phyloP scores from a whole-genome alignment of 495 filamentous ascomycete genomes.

The Xylaria flabelliformis region DNA sequence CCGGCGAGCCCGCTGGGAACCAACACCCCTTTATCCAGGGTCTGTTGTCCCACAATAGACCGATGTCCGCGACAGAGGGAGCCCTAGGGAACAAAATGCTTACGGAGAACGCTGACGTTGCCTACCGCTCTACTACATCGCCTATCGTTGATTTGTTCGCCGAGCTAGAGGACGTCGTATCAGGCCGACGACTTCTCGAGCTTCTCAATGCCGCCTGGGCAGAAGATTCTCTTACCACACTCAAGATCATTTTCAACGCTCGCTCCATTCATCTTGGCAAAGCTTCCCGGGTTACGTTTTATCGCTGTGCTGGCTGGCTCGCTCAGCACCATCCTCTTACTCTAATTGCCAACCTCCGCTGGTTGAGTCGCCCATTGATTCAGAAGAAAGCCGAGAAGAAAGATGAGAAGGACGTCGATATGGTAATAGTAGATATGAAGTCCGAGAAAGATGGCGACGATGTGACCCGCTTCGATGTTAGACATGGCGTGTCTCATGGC shows the following conservation, averaged over 20 bases:
- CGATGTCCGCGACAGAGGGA: slow-evolving; percentile 7
- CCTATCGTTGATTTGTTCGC: slow-evolving; percentile 51
- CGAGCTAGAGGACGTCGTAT: slow-evolving; percentile 47
- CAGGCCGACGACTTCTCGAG: slow-evolving; percentile 36
- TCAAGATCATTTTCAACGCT: slow-evolving; percentile 60
- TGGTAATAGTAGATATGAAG: slow-evolving; percentile 33
- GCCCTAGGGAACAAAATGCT: slow-evolving; percentile 47
- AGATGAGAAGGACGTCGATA: slow-evolving; percentile 33
- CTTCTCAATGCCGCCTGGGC: slow-evolving; percentile 51
- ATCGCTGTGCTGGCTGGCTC: slow-evolving; percentile 56
- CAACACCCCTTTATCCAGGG: slow-evolving; percentile 14
- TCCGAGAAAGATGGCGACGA: slow-evolving; percentile 36
- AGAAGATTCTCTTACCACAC: slow-evolving; percentile 46
- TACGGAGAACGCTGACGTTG: slow-evolving; percentile 51
- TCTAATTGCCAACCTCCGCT: slow-evolving; percentile 50
- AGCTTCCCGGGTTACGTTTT: slow-evolving; percentile 44
- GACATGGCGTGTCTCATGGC: slow-evolving; percentile 52
- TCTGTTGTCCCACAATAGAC: slow-evolving; percentile 2
- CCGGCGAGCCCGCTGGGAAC: not conserved
- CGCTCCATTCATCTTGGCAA: slow-evolving; percentile 59
- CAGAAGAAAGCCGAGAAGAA: slow-evolving; percentile 46
- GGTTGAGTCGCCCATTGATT: slow-evolving; percentile 54
- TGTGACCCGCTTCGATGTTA: slow-evolving; percentile 42
- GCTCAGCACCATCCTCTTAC: slow-evolving; percentile 51
- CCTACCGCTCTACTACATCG: slow-evolving; percentile 47